Percentiles rank a stretch among this genome's conserved stretches.
Evolutionary conservation across 2,329 filamentous ascomycete species (phyloP).

Genomic region (Aureobasidium vineae): DNA sequence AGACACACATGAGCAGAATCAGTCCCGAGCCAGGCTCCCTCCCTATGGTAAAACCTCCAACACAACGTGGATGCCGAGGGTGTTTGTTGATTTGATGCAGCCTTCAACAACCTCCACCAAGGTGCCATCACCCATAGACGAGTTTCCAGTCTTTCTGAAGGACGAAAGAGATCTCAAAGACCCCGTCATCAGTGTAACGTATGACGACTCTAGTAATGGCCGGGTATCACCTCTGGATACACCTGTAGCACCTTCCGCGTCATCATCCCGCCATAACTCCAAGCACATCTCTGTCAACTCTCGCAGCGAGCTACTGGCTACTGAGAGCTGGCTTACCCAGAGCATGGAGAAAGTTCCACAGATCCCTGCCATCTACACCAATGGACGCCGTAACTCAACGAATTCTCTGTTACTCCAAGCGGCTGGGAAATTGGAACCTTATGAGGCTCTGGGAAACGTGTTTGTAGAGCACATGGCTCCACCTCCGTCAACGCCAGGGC

Average conservation of each 20-base stretch:
- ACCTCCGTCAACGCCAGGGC: not conserved
- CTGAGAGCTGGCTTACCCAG: conserved; percentile 30
- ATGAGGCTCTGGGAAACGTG: conserved; percentile 30
- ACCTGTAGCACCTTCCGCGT: conserved; percentile 23
- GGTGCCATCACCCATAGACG: conserved; percentile 8
- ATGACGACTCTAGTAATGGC: conserved; percentile 2
- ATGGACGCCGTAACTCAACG: conserved; percentile 30
- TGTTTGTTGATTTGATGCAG: not conserved
- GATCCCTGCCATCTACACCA: conserved; percentile 33
- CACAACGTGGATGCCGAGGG: not conserved
- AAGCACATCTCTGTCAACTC: conserved; percentile 38
- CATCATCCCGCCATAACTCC: conserved; percentile 35
- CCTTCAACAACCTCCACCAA: conserved; percentile 20
- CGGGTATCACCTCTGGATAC: conserved; percentile 23
- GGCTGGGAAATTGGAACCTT: conserved; percentile 23
- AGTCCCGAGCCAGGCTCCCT: conserved; percentile 6
- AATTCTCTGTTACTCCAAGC: conserved; percentile 32
- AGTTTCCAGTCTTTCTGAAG: not conserved
- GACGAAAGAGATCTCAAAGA: conserved; percentile 25
- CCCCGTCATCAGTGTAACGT: conserved; percentile 17
- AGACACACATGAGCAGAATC: not conserved
- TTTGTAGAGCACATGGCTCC: conserved; percentile 22
- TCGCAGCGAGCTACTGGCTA: conserved; percentile 33
- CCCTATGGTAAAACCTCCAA: not conserved
- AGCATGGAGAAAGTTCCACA: conserved; percentile 31